Base-by-base conservation (phyloP, 2,329 filamentous ascomycete genomes). In the Aureobasidium leucospermi region DNA sequence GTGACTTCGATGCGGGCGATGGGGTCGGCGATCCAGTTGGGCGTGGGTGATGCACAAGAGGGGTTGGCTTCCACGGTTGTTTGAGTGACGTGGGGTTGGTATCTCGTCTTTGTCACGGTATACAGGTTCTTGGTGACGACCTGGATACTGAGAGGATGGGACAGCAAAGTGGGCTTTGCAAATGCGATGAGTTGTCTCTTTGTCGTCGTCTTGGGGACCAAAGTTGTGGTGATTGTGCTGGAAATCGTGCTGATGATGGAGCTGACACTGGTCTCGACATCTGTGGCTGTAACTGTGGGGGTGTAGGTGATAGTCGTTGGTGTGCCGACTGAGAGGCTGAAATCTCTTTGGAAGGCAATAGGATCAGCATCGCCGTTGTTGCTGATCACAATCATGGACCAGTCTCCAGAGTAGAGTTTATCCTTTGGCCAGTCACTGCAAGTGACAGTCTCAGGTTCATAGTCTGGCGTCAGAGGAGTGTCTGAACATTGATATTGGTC, bases 271-370 rank as follows among this genome's bases (percentile, higher is more conserved):
- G 55, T 58, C 8, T 58, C 55, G 15, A 48, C 3, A 8, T 58
- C 55, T 29, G 55, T 58, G 31, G 41, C 42, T 38, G 36, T 58
- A 13, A 58, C 55, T 15, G 66, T 68, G 11, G 66, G 63, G 3
- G 63, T 62, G 7, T 61, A 58, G 6, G 70, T 74, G 8, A 53
- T 61, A 1, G 72, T 74, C 9, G 61, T 52, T 55, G 73, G 71
- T 8, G 69, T 66, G 9, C 69, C 74, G 38, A 74, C 73, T 13
- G 63, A 64, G 5, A 76, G 65, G 7, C 23, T 67, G 64, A 67
- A 71, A 67, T 75, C 73, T 66, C 76, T 69, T 63, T 78, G 67
- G 69, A 73, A 77, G 23, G 72, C 75, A 49, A 78, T 76, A 1
- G 76, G 75, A 13, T 73, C 68, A 16, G 71, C 74, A 38, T 71